Evolutionary conservation across 2,329 filamentous ascomycete genomes (phyloP).

Genomic region (Chalaropsis ovoidea): DNA sequence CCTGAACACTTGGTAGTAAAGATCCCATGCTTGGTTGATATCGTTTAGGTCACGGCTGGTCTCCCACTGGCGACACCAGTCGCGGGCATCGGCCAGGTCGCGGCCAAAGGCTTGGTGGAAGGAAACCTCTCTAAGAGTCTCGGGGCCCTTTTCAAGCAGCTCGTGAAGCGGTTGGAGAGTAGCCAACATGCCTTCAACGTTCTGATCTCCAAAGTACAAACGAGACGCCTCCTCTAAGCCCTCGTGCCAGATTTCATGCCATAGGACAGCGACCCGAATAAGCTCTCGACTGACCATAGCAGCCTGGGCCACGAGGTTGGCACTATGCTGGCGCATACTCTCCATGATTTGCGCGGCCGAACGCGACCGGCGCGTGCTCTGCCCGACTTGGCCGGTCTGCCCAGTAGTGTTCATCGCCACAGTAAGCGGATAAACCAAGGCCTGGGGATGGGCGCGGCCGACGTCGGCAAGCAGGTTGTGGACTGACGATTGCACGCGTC

Average conservation of each 20-base stretch:
- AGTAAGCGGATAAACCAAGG: slow-evolving; percentile 90
- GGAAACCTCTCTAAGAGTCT: slow-evolving; percentile 89
- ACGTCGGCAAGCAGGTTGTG: slow-evolving; percentile 89
- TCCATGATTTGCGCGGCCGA: slow-evolving; percentile 95
- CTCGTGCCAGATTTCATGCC: slow-evolving; percentile 99
- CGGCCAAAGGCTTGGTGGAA: slow-evolving; percentile 96
- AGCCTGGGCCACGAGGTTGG: slow-evolving; percentile 85
- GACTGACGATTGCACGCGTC: slow-evolving; percentile 76
- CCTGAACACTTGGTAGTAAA: slow-evolving; percentile 97
- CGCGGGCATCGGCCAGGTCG: slow-evolving; percentile 85
- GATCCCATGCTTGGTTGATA: slow-evolving; percentile 95
- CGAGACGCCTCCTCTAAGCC: slow-evolving; percentile 92
- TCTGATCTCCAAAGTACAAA: slow-evolving; percentile 93
- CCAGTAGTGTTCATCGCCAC: slow-evolving; percentile 85
- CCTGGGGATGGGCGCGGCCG: slow-evolving; percentile 87
- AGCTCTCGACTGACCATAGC: slow-evolving; percentile 92
- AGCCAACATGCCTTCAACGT: slow-evolving; percentile 94
- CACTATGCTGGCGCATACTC: slow-evolving; percentile 90
- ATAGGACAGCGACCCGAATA: slow-evolving; percentile 90
- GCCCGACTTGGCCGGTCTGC: slow-evolving; percentile 30
- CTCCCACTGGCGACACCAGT: slow-evolving; percentile 91
- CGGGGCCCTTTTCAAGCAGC: slow-evolving; percentile 78
- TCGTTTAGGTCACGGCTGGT: slow-evolving; percentile 84
- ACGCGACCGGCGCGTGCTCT: slow-evolving; percentile 70
- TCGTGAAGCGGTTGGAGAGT: slow-evolving; percentile 85